Conservation (phyloP, 495 filamentous ascomycete genomes). For the Polyplosphaeria fusca region DNA sequence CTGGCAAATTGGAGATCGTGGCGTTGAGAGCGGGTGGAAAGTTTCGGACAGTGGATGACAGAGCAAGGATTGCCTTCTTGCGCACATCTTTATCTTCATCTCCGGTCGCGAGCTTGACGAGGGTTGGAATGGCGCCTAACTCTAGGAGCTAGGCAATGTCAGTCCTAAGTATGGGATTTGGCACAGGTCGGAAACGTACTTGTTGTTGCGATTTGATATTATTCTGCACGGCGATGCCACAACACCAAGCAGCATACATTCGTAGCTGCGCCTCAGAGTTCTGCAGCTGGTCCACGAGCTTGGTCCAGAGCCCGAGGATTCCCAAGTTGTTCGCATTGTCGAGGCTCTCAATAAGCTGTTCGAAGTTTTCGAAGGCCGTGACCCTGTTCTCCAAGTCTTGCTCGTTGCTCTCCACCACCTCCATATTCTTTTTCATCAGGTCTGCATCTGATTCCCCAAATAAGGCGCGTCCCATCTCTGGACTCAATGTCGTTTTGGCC, state of each 20-base stretch:
- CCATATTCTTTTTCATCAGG: slow-evolving; percentile 80
- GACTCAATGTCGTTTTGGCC: slow-evolving; percentile 53
- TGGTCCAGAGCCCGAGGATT: slow-evolving; percentile 73
- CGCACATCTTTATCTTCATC: slow-evolving; percentile 64
- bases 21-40: slow-evolving; percentile 72
- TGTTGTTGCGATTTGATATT: slow-evolving; percentile 79
- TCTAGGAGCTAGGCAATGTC: slow-evolving; percentile 53
- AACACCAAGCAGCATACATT: slow-evolving; percentile 84
- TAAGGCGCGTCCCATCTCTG: slow-evolving; percentile 65
- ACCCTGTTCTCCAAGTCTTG: slow-evolving; percentile 72
- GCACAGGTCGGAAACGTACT: slow-evolving; percentile 40
- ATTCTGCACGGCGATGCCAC: slow-evolving; percentile 93
- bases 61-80: slow-evolving; percentile 81
- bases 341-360: slow-evolving; percentile 83
- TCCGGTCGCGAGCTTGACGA: slow-evolving; percentile 62
- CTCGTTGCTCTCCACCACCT: slow-evolving; percentile 54
- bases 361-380: slow-evolving; percentile 92
- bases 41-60: slow-evolving; percentile 80
- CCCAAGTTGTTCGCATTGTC: slow-evolving; percentile 95
- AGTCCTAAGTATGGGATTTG: slow-evolving; percentile 12
- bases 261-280: slow-evolving; percentile 69
- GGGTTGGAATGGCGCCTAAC: slow-evolving; percentile 63
- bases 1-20: slow-evolving; percentile 59
- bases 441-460: slow-evolving; percentile 74
- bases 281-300: slow-evolving; percentile 64